Conservation (phyloP, 176 grass and related monocot genomes). For the Oryza coarctata region DNA sequence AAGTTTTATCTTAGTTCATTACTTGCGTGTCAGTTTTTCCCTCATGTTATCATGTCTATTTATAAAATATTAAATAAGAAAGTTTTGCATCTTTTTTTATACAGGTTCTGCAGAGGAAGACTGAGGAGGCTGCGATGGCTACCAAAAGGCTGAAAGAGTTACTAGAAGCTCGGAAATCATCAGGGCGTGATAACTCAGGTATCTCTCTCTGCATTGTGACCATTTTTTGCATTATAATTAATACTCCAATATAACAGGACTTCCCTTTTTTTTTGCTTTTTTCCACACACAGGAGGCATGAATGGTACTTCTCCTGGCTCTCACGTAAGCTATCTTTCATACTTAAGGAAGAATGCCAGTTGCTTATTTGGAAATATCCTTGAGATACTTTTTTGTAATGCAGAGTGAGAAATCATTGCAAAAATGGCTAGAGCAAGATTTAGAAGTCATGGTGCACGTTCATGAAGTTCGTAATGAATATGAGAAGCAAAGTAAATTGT, state of each 20-base stretch:
- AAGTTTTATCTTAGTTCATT: neutral
- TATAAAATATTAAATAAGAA: slow-evolving; percentile 25
- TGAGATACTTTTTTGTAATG: slow-evolving; percentile 36
- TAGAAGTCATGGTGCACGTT: slow-evolving; percentile 97
- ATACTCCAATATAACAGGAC: slow-evolving; percentile 42
- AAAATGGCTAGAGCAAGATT: slow-evolving; percentile 95
- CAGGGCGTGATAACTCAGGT: slow-evolving; percentile 72
- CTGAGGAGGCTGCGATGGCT: slow-evolving; percentile 97
- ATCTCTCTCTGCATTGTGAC: neutral
- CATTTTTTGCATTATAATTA: slow-evolving; percentile 22
- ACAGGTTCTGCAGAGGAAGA: slow-evolving; percentile 96
- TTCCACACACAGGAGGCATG: slow-evolving; percentile 46
- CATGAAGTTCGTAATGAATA: slow-evolving; percentile 98
- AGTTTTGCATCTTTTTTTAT: slow-evolving; percentile 5
- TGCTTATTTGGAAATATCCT: slow-evolving; percentile 27
- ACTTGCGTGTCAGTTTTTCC: neutral
- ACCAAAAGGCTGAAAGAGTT: slow-evolving; percentile 98
- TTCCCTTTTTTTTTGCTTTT: slow-evolving; percentile 34
- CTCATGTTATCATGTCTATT: slow-evolving; percentile 1
- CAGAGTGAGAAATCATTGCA: slow-evolving; percentile 90
- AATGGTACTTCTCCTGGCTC: slow-evolving; percentile 70
- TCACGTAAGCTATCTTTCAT: slow-evolving; percentile 63
- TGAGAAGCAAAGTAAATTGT: slow-evolving; percentile 97
- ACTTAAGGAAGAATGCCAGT: slow-evolving; percentile 15
- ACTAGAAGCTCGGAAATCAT: slow-evolving; percentile 94